Evolutionary conservation across 2,329 filamentous ascomycete genomes (phyloP).

Genomic region (Coniella vitis): DNA sequence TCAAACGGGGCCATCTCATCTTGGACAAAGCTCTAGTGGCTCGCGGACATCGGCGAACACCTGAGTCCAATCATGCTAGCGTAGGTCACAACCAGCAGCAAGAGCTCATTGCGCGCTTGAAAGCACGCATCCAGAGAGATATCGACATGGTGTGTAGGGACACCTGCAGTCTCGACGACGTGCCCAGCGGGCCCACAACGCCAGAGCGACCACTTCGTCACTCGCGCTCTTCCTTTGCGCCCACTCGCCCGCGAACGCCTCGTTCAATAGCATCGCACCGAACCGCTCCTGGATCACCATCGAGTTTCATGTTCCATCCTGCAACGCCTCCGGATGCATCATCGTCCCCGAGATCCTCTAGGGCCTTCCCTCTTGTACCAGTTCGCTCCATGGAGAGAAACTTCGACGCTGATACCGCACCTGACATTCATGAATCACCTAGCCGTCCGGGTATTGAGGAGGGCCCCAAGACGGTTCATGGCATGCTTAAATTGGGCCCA

Average conservation of each 20-base stretch:
- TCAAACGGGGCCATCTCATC: constrained; percentile 48
- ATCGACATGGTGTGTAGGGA: constrained; percentile 45
- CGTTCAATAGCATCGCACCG: constrained; percentile 1
- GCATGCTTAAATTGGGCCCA: neutral
- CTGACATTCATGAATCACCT: neutral
- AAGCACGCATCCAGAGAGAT: constrained; percentile 39
- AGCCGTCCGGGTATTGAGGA: neutral
- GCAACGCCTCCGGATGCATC: neutral
- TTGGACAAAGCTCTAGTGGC: constrained; percentile 42
- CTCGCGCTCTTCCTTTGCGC: neutral
- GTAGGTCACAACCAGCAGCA: constrained; percentile 19
- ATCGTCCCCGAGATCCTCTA: neutral
- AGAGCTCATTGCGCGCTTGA: constrained; percentile 32
- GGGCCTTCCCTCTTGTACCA: constrained; percentile 21
- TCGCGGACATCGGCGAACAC: constrained; percentile 26
- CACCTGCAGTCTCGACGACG: constrained; percentile 38
- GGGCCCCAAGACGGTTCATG: neutral
- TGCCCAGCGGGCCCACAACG: constrained; percentile 21
- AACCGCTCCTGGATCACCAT: constrained; percentile 1
- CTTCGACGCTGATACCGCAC: neutral
- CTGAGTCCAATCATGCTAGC: neutral
- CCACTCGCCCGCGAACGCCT: constrained; percentile 5
- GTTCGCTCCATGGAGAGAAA: constrained; percentile 10
- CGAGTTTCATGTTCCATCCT: neutral
- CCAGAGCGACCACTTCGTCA: constrained; percentile 3